These are phyloP conservation scores for Saccharomycopsis selenospora DNA, from an alignment of 805 yeast genomes.

Conservation along the genomic window DNA sequence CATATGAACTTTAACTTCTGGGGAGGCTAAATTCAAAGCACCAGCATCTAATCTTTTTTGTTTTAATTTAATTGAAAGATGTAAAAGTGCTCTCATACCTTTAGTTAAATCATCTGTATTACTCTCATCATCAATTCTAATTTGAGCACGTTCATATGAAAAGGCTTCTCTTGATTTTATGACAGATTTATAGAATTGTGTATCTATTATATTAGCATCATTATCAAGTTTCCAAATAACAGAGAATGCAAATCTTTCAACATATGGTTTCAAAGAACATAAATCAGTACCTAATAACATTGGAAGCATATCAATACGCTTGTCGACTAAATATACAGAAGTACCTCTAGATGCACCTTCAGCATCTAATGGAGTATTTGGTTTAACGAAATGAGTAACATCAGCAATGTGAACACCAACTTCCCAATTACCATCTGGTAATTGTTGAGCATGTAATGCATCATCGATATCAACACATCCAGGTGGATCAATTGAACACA, in stretches of 20 bases:
- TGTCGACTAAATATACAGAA: slow-evolving; percentile 92
- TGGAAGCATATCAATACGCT: slow-evolving; percentile 98
- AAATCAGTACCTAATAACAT: slow-evolving; percentile 89
- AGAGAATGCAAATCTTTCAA: slow-evolving; percentile 92
- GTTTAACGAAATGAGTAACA: slow-evolving; percentile 93
- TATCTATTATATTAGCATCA: slow-evolving; percentile 75
- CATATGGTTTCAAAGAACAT: slow-evolving; percentile 91
- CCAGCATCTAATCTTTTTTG: slow-evolving; percentile 88
- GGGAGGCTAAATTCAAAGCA: slow-evolving; percentile 93
- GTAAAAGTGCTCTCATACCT: slow-evolving; percentile 78
- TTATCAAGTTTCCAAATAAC: slow-evolving; percentile 92
- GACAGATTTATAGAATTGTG: slow-evolving; percentile 76
- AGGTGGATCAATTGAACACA: slow-evolving; percentile 97
- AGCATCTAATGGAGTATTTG: slow-evolving; percentile 83
- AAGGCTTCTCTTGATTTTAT: slow-evolving; percentile 91
- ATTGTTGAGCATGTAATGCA: slow-evolving; percentile 78
- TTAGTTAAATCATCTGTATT: slow-evolving; percentile 79
- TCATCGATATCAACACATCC: slow-evolving; percentile 98
- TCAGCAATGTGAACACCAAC: slow-evolving; percentile 99
- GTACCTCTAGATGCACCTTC: slow-evolving; percentile 98
- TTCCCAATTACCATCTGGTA: slow-evolving; percentile 92
- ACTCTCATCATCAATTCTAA: slow-evolving; percentile 72
- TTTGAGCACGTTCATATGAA: slow-evolving; percentile 88
- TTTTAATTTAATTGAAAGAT: slow-evolving; percentile 76
- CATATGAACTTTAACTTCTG: slow-evolving; percentile 95